Conservation (phyloP, 495 filamentous ascomycete genomes). For the Aspergillus diversus region DNA sequence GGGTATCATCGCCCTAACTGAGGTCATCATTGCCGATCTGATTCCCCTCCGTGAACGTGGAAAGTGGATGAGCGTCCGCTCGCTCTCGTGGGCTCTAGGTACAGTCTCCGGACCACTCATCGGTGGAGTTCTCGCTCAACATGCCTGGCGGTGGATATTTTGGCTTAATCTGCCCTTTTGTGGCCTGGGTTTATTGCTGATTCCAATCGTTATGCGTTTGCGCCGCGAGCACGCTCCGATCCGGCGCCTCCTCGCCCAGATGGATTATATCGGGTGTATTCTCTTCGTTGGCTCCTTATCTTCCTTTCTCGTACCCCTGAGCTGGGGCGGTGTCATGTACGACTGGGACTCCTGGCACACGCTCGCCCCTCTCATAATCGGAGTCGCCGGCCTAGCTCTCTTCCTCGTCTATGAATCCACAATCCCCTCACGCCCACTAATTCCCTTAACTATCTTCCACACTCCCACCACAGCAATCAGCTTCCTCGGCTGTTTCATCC, state of each 20-base stretch:
- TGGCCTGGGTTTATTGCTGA: constrained; percentile 48
- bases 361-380: constrained; percentile 41
- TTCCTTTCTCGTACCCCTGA: constrained; percentile 54
- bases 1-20: constrained; percentile 34
- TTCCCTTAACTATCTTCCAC: constrained; percentile 50
- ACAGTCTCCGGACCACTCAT: constrained; percentile 39
- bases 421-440: constrained; percentile 48
- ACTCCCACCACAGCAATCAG: constrained; percentile 47
- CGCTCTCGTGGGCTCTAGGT: constrained; percentile 27
- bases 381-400: constrained; percentile 19
- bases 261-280: constrained; percentile 59
- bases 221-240: constrained; percentile 29
- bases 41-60: constrained; percentile 41
- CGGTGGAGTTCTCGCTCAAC: constrained; percentile 26
- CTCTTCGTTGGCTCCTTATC: constrained; percentile 50
- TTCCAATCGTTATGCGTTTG: constrained; percentile 50
- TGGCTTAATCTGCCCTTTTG: constrained; percentile 66
- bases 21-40: constrained; percentile 42
- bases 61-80: constrained; percentile 33
- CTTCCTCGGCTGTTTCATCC: constrained; percentile 46
- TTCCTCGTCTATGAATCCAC: constrained; percentile 24
- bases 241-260: constrained; percentile 32
- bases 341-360: constrained; percentile 54
- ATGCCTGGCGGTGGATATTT: constrained; percentile 58
- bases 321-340: constrained; percentile 58